phyloP scores from a whole-genome alignment of 352 stramenopile genomes.

The Globisporangium cylindrosporum region DNA sequence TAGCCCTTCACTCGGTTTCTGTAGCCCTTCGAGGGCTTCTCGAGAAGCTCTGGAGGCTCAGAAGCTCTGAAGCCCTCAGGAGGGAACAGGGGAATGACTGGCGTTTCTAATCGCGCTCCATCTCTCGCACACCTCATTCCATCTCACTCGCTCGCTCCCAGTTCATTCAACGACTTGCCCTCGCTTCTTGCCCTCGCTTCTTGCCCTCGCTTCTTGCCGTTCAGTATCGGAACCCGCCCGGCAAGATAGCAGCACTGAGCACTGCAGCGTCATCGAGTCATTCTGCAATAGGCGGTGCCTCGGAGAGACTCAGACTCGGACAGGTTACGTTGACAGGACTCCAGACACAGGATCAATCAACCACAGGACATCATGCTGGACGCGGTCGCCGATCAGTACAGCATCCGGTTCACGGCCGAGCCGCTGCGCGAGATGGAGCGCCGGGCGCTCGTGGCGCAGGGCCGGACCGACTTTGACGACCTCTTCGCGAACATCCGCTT shows the following conservation, averaged over 20 bases:
- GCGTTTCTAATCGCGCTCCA: neutral
- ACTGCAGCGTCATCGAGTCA: neutral
- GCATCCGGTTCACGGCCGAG: slow-evolving; percentile 33
- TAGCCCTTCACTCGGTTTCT: neutral
- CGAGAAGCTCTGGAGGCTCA: too few relatives aligned
- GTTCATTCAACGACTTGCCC: neutral
- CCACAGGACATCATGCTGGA: neutral
- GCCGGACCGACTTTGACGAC: slow-evolving; percentile 26
- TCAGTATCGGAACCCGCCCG: neutral
- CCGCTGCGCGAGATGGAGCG: slow-evolving; percentile 34
- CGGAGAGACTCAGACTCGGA: neutral
- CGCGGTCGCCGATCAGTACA: slow-evolving; percentile 13
- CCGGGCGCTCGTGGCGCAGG: slow-evolving; percentile 34
- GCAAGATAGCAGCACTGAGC: neutral
- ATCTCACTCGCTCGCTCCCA: neutral
- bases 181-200: neutral
- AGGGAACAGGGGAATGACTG: neutral
- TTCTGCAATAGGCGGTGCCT: neutral
- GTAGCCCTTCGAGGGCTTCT: neutral
- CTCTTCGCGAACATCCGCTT: slow-evolving; percentile 47
- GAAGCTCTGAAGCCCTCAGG: neutral
- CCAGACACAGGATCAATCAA: neutral
- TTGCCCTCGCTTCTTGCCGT: neutral
- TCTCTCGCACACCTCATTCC: neutral
- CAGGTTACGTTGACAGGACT: neutral